These are phyloP conservation scores for Geum urbanum DNA, from an alignment of 306 rosid genomes.

Conservation along the genomic window DNA sequence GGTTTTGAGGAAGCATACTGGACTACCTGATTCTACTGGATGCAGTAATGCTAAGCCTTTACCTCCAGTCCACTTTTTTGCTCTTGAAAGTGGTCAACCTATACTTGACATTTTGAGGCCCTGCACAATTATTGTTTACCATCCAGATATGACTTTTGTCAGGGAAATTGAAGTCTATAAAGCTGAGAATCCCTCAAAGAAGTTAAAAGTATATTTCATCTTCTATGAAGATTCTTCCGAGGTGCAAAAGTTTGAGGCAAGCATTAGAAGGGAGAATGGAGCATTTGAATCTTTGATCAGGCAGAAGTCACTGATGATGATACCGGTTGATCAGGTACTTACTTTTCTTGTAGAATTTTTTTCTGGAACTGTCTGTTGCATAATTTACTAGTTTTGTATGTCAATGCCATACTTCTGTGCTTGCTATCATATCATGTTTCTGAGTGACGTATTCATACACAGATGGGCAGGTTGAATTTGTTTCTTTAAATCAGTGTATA, in stretches of 20 bases:
- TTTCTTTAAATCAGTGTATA: neutral
- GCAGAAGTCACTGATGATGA: slow-evolving; percentile 96
- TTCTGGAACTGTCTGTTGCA: neutral
- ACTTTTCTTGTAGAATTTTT: neutral
- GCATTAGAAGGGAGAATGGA: slow-evolving; percentile 86
- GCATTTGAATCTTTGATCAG: slow-evolving; percentile 96
- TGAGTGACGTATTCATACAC: no score
- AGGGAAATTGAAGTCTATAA: slow-evolving; percentile 85
- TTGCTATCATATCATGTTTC: no score
- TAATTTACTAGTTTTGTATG: neutral
- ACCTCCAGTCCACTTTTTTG: slow-evolving; percentile 79
- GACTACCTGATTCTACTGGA: slow-evolving; percentile 25
- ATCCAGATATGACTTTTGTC: slow-evolving; percentile 91
- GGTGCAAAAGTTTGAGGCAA: slow-evolving; percentile 89
- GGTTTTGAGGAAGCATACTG: slow-evolving; percentile 46
- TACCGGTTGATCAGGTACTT: slow-evolving; percentile 85
- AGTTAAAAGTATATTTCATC: slow-evolving; percentile 75
- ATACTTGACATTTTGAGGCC: slow-evolving; percentile 81
- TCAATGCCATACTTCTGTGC: no score
- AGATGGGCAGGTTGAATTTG: neutral
- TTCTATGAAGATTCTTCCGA: slow-evolving; percentile 94
- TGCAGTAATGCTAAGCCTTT: slow-evolving; percentile 44
- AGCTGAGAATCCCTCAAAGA: slow-evolving; percentile 70
- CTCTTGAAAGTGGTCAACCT: slow-evolving; percentile 85
- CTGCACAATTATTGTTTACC: slow-evolving; percentile 71